phyloP scores from a whole-genome alignment of 495 filamentous ascomycete species.

The Talaromyces thailandensis region DNA sequence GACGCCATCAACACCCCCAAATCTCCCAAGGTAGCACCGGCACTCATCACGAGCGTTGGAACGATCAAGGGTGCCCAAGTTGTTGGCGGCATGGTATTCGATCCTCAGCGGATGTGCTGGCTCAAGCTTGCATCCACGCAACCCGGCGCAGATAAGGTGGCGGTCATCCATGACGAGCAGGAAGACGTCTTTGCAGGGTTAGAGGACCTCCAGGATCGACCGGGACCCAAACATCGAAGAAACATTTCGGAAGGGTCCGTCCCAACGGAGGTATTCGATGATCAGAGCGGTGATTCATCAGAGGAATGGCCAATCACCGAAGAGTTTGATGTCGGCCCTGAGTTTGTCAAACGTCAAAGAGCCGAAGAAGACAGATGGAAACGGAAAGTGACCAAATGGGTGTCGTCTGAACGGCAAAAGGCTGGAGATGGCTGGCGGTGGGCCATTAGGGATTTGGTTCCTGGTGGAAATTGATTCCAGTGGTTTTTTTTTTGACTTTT shows the following conservation, averaged over 20 bases:
- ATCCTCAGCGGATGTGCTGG: conserved; percentile 94
- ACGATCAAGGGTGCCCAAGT: conserved; percentile 70
- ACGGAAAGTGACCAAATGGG: conserved; percentile 74
- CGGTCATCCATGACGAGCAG: conserved; percentile 42
- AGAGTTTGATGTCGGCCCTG: conserved; percentile 94
- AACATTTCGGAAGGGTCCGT: conserved; percentile 23
- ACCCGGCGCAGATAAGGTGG: conserved; percentile 17
- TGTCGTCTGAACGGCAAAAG: conserved; percentile 33
- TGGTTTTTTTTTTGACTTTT: neutral
- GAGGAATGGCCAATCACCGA: conserved; percentile 84
- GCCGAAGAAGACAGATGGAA: conserved; percentile 91
- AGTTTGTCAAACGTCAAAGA: conserved; percentile 79
- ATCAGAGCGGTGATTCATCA: conserved; percentile 42
- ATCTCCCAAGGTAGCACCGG: conserved; percentile 64
- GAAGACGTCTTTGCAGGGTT: conserved; percentile 75
- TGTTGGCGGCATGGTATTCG: conserved; percentile 93
- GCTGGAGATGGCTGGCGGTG: conserved; percentile 42
- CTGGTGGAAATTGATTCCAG: neutral
- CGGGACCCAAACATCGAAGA: conserved; percentile 23
- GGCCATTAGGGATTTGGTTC: conserved; percentile 42
- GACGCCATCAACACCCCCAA: conserved; percentile 40
- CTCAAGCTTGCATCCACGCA: conserved; percentile 54
- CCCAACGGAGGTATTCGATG: conserved; percentile 31
- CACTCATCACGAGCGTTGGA: conserved; percentile 86
- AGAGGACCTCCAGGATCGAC: conserved; percentile 55